Base-by-base conservation (phyloP, 2,329 filamentous ascomycete genomes). In the Chrysoporthe cubensis region DNA sequence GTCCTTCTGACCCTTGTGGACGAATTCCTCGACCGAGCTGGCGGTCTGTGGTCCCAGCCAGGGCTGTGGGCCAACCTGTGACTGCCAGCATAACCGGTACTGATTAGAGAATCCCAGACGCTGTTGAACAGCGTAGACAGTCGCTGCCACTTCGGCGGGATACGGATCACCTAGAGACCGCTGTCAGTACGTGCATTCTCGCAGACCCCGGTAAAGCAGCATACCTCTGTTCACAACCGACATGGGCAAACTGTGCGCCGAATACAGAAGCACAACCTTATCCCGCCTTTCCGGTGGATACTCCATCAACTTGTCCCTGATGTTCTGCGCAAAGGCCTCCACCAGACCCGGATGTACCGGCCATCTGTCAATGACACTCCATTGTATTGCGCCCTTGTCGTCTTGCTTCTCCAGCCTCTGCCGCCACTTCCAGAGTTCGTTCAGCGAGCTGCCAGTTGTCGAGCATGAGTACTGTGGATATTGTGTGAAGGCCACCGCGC, bases 381-480 rank as follows among this genome's bases (percentile, higher is more conserved):
- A 99, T 67, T 90, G 86, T 71, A 99, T 97, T 1, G 89, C 84
- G 14, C 94, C 94, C 48, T 87, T 82, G 0, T 82, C 79, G 37
- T 86, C 82, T 9, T 76, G 78, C 50, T 92, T 93, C 79, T 98
- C 94, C 64, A 99, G 81, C 71, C 93, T 85, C 75, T 93, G 91
- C 71, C 94, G 87, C 94, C 94, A 97, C 81, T 96, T 97, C 96
- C 96, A 99, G 46, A 99, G 82, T 81, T 99, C 96, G 75, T 99
- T 99, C 67, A 99, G 81, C 71, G 93, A 97, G 79, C 93, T 97
- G 32, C 96, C 96, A 0, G 96, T 99, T 1, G 96, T 99, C 26
- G 94, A 97, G 82, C 96, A 99, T 26, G 93, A 97, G 80, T 99
- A 99, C 78, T 99, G 96, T 2, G 96, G 96, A 75, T 99, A 99